phyloP scores from a whole-genome alignment of 257 asterid genomes.

The Fraxinus pennsylvanica region DNA sequence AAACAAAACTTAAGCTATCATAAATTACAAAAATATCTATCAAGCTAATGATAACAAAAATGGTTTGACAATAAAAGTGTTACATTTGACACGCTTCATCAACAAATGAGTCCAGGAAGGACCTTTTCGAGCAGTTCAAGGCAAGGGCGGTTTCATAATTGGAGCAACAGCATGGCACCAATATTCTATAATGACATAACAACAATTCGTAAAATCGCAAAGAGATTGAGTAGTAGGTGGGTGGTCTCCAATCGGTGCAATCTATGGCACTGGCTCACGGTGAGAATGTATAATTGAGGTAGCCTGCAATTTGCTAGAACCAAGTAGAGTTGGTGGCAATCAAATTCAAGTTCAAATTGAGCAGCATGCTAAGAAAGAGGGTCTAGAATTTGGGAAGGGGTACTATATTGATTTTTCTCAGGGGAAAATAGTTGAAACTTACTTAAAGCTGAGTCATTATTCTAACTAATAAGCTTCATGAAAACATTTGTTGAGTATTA shows the following conservation, averaged over 20 bases:
- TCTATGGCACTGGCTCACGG: slow-evolving; percentile 95
- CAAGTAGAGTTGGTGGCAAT: slow-evolving; percentile 50
- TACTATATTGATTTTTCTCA: slow-evolving; percentile 80
- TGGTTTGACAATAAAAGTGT: no score
- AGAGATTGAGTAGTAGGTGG: slow-evolving; percentile 78
- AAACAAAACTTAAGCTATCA: no score
- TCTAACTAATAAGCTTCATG: not conserved
- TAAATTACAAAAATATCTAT: no score
- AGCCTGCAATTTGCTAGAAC: slow-evolving; percentile 81
- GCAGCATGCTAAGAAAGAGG: slow-evolving; percentile 61
- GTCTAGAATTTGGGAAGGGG: slow-evolving; percentile 72
- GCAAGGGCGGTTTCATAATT: slow-evolving; percentile 66
- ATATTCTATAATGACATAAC: slow-evolving; percentile 57
- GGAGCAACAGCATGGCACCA: slow-evolving; percentile 86
- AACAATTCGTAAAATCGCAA: slow-evolving; percentile 54
- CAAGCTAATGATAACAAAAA: no score
- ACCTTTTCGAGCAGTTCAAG: slow-evolving; percentile 41
- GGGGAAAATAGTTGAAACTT: slow-evolving; percentile 52
- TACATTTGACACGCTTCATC: no score
- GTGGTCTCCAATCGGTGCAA: slow-evolving; percentile 84
- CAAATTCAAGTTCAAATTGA: slow-evolving; percentile 75
- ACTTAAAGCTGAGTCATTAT: slow-evolving; percentile 34
- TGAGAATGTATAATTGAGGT: slow-evolving; percentile 69
- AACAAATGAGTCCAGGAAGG: slow-evolving; percentile 66
- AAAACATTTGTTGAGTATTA: no score